Base-by-base conservation (phyloP, 129 eudicot genomes). In the Apium graveolens region DNA sequence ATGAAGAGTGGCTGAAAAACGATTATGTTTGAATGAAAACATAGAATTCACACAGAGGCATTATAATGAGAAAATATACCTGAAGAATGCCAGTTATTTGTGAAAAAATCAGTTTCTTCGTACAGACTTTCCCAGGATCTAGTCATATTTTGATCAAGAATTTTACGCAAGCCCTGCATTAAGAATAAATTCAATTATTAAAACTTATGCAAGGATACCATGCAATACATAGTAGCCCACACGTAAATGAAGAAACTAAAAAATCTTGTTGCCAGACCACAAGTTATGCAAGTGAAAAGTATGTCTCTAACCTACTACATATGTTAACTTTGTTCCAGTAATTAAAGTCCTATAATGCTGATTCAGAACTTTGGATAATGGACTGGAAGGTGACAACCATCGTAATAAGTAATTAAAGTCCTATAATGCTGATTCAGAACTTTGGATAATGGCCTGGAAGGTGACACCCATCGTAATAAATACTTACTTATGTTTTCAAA, bases 21-120 rank as follows among this genome's bases (percentile, higher is more conserved):
- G 16, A 45, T 27, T 68, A 68, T 68, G 0, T 29, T 29, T 31
- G 21, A 18, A 7, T 38, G 2, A 20, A 5, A 17, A 76, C 20
- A 10, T 73, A 26, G 12, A 2, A 37, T 24, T 46, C 29, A 10
- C 29, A 10, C 26, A 60, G 73, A 45, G 45, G 43, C 41, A 26
- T 78, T 24, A 72, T 66, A 42, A 78, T 51, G 42, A 82, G 69
- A 72, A 42, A 60, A 76, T 39, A 73, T 91, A 91, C 98, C 98
- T 81, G 98, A 91, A 82, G 98, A 89, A 73, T 89, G 83, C 98
- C 98, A 94, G 76, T 75, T 88, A 75, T 94, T 93, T 27, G 97
- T 94, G 78, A 83, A 91, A 76, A 81, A 83, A 83, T 94, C 96
- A 35, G 98, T 89, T 82, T 73, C 81, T 75, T 81, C 87, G 79